Percentiles rank a stretch among this genome's conserved stretches.
Evolutionary conservation across 2,329 filamentous ascomycete genomes (phyloP).

Genomic region (Penicillium nordicum): DNA sequence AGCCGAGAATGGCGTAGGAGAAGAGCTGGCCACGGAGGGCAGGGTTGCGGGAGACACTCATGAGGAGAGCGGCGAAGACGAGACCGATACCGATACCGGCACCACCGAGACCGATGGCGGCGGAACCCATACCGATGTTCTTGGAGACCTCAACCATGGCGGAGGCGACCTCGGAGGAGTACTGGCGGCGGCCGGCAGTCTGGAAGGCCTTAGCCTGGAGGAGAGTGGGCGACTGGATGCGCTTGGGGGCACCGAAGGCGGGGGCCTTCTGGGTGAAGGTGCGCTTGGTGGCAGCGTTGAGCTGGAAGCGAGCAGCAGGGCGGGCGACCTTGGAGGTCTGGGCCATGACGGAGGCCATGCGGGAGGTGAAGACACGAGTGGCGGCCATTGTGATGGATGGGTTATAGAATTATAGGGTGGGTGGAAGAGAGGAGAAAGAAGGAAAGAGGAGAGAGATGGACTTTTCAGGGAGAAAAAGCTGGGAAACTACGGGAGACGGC

Average conservation of each 20-base stretch:
- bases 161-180: slow-evolving; percentile 81
- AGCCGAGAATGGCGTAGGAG: slow-evolving; percentile 92
- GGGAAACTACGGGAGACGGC: slow-evolving; percentile 33
- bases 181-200: slow-evolving; percentile 66
- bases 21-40: slow-evolving; percentile 93
- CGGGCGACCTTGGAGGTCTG: slow-evolving; percentile 78
- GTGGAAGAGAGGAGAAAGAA: slow-evolving; percentile 26
- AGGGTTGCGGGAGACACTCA: slow-evolving; percentile 89
- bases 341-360: slow-evolving; percentile 63
- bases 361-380: slow-evolving; percentile 72
- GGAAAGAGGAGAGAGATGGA: slow-evolving; percentile 25
- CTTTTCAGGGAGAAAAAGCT: slow-evolving; percentile 37
- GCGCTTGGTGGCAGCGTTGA: slow-evolving; percentile 67
- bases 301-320: slow-evolving; percentile 65
- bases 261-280: slow-evolving; percentile 52
- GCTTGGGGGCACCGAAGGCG: slow-evolving; percentile 68
- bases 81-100: slow-evolving; percentile 94
- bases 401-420: slow-evolving; percentile 30
- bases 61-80: slow-evolving; percentile 85
- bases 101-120: slow-evolving; percentile 88
- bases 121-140: slow-evolving; percentile 85
- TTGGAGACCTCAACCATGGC: slow-evolving; percentile 87
- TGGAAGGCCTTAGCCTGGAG: slow-evolving; percentile 60
- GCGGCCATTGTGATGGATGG: slow-evolving; percentile 70
- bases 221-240: slow-evolving; percentile 65